Percentiles rank a stretch among this genome's conserved stretches.
phyloP scores from a whole-genome alignment of 345 rosid genomes.

The Lumnitzera racemosa region DNA sequence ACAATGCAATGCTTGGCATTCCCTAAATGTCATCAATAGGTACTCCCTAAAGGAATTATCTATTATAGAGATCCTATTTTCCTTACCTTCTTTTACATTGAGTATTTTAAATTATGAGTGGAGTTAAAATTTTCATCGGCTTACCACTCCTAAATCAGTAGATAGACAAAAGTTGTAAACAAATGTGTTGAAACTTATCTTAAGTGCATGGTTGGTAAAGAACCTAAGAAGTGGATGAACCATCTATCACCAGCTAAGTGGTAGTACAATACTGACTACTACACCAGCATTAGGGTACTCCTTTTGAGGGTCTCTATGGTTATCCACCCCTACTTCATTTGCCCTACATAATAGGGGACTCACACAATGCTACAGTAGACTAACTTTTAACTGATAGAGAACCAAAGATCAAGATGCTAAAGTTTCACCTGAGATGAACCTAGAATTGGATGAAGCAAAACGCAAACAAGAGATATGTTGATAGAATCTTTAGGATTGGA shows the following conservation, averaged over 20 bases:
- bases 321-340: background rate
- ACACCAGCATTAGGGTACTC: background rate
- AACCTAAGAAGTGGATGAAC: background rate
- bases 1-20: no score
- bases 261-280: no score
- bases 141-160: background rate
- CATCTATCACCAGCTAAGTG: no score
- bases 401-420: background rate
- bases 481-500: background rate
- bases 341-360: background rate
- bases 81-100: background rate
- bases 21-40: no score
- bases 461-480: background rate
- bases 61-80: background rate
- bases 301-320: conserved; percentile 1
- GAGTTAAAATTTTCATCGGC: background rate
- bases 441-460: conserved; percentile 3
- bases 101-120: background rate
- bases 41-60: background rate
- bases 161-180: background rate
- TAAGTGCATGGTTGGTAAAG: background rate
- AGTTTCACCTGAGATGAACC: background rate
- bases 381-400: background rate
- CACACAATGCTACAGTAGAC: background rate
- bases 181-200: background rate